phyloP scores from a whole-genome alignment of 2,329 filamentous ascomycete species.

The Epichloe amarillans region DNA sequence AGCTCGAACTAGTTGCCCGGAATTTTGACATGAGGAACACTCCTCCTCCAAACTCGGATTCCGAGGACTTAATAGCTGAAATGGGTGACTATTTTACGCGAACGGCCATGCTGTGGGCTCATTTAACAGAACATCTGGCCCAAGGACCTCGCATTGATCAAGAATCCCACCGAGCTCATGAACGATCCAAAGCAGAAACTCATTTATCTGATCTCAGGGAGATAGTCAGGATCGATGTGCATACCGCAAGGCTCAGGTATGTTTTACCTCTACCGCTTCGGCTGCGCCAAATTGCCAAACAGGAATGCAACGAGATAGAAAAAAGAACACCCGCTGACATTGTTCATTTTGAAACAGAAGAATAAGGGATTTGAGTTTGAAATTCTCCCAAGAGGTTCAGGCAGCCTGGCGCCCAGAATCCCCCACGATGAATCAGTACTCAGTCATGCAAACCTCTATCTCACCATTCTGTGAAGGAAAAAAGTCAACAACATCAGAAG shows the following conservation, averaged over 20 bases:
- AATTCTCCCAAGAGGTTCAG: conserved; percentile 22
- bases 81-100: conserved; percentile 23
- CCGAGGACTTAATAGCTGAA: conserved; percentile 18
- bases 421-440: conserved; percentile 7
- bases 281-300: neutral
- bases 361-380: conserved; percentile 20
- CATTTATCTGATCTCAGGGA: conserved; percentile 16
- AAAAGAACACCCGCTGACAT: neutral
- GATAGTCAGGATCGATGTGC: conserved; percentile 19
- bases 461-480: conserved; percentile 13
- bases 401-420: conserved; percentile 16
- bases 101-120: conserved; percentile 21
- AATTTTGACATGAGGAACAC: conserved; percentile 11
- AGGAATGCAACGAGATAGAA: neutral
- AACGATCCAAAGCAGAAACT: conserved; percentile 13
- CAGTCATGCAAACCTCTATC: conserved; percentile 10
- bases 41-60: conserved; percentile 7
- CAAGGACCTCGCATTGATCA: conserved; percentile 20
- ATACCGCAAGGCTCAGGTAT: conserved; percentile 21
- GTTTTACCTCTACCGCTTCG: conserved; percentile 1
- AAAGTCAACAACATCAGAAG: conserved; percentile 8
- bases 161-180: conserved; percentile 15
- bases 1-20: conserved; percentile 14
- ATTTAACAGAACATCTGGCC: conserved; percentile 20
- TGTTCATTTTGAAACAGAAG: conserved; percentile 13